Percentiles rank a stretch among this genome's conserved stretches.
Evolutionary conservation across 2,329 filamentous ascomycete genomes (phyloP).

Genomic region (Penicillium palitans): DNA sequence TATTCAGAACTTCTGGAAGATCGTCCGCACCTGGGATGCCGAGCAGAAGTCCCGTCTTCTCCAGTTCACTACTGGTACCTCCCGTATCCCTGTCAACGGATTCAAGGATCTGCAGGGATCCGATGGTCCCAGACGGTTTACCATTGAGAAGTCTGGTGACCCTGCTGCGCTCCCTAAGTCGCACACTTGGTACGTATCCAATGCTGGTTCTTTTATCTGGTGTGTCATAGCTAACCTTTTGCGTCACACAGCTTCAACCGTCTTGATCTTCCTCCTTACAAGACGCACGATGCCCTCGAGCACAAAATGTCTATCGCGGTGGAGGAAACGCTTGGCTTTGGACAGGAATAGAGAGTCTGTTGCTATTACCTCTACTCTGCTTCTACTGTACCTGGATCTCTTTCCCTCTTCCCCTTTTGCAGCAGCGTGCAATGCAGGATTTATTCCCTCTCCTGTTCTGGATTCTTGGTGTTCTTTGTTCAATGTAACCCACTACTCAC

Average conservation of each 20-base stretch:
- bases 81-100: conserved; percentile 95
- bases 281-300: conserved; percentile 79
- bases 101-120: conserved; percentile 99
- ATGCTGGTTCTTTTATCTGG: neutral
- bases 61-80: conserved; percentile 97
- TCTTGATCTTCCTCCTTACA: conserved; percentile 91
- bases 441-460: conserved; percentile 12
- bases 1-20: conserved; percentile 98
- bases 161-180: conserved; percentile 89
- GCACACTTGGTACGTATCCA: conserved; percentile 83
- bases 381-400: conserved; percentile 9
- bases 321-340: conserved; percentile 98
- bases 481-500: conserved; percentile 14
- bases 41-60: conserved; percentile 96
- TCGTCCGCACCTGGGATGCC: conserved; percentile 91
- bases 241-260: conserved; percentile 81
- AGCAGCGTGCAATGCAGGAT: conserved; percentile 7
- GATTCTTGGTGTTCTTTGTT: conserved; percentile 12
- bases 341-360: conserved; percentile 74
- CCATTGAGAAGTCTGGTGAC: conserved; percentile 96
- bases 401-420: conserved; percentile 1
- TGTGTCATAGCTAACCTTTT: conserved; percentile 22
- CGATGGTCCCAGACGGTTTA: conserved; percentile 91
- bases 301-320: conserved; percentile 94
- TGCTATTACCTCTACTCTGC: conserved; percentile 6